Evolutionary conservation across 2,329 filamentous ascomycete genomes (phyloP), one percentile per base, ranked within the genome.

Genomic region (Pseudogymnoascus sp.): DNA sequence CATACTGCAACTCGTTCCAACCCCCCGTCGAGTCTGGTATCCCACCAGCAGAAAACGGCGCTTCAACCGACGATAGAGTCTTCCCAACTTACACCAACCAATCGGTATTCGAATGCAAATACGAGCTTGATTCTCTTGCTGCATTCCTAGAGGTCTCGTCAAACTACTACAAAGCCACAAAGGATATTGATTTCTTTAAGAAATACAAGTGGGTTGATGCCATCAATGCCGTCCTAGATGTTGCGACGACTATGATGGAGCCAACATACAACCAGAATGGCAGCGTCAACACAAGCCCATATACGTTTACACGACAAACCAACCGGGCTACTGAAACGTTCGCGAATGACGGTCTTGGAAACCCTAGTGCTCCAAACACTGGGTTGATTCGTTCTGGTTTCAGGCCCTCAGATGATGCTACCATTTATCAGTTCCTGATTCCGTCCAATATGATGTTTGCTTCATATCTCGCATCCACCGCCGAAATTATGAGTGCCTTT

Each of bases 91-190:
- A 91, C 68, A 86, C 91, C 69, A 80, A 82, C 1, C 79, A 79
- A 1, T 80, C 86, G 38, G 92, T 96, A 0, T 97, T 94, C 72
- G 93, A 97, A 75, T 97, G 93, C 82, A 97, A 97, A 75, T 97
- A 94, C 75, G 93, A 97, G 76, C 85, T 97, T 53, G 92, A 97
- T 77, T 93, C 90, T 10, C 82, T 97, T 1, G 91, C 92, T 0
- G 87, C 91, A 31, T 97, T 97, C 74, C 80, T 97, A 6, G 85
- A 90, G 44, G 80, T 97, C 4, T 87, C 85, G 0, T 89, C 90
- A 66, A 85, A 94, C 70, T 97, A 96, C 77, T 84, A 90, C 76
- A 80, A 84, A 21, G 81, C 84, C 65, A 96, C 91, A 0, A 80
- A 81, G 0, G 92, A 92, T 38, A 83, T 79, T 0, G 82, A 81